These are phyloP conservation scores for Ophiostoma sp. DNA, from an alignment of 2,329 filamentous ascomycete genomes.

Conservation along the genomic window DNA sequence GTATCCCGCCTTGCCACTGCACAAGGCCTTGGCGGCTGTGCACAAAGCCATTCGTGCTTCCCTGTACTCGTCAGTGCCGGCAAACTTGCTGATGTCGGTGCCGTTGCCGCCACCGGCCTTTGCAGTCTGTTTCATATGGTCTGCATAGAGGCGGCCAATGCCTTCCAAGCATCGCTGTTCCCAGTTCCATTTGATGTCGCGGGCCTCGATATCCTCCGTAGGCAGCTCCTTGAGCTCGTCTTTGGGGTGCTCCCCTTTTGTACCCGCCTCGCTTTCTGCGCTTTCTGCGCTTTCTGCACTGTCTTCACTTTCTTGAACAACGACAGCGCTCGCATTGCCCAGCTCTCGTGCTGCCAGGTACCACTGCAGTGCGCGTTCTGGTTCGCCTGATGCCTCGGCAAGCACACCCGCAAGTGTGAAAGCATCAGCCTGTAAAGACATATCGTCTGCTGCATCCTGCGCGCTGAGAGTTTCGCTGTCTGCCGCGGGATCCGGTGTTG, in stretches of 20 bases:
- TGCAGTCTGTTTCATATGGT: constrained; percentile 9
- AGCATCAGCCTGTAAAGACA: constrained; percentile 32
- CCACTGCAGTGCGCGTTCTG: constrained; percentile 32
- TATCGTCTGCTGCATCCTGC: constrained; percentile 3
- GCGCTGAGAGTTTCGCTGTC: neutral
- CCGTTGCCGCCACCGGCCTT: neutral
- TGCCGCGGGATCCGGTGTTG: neutral
- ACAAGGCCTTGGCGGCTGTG: constrained; percentile 34
- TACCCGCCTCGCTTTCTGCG: neutral
- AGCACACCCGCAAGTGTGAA: constrained; percentile 37
- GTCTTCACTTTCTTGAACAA: neutral
- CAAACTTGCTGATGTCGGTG: constrained; percentile 22
- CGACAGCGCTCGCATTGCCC: neutral
- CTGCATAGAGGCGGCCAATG: constrained; percentile 31
- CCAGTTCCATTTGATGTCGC: constrained; percentile 35
- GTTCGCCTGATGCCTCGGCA: constrained; percentile 26
- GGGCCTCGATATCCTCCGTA: constrained; percentile 10
- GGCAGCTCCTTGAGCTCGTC: neutral
- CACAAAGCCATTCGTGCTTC: constrained; percentile 28
- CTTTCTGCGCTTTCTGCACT: neutral
- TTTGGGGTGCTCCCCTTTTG: neutral
- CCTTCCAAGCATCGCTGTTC: constrained; percentile 33
- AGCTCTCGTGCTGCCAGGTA: constrained; percentile 25
- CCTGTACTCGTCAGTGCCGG: neutral
- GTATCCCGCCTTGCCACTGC: constrained; percentile 30